phyloP scores from a whole-genome alignment of 306 rosid species.

The Ormosia semicastrata region DNA sequence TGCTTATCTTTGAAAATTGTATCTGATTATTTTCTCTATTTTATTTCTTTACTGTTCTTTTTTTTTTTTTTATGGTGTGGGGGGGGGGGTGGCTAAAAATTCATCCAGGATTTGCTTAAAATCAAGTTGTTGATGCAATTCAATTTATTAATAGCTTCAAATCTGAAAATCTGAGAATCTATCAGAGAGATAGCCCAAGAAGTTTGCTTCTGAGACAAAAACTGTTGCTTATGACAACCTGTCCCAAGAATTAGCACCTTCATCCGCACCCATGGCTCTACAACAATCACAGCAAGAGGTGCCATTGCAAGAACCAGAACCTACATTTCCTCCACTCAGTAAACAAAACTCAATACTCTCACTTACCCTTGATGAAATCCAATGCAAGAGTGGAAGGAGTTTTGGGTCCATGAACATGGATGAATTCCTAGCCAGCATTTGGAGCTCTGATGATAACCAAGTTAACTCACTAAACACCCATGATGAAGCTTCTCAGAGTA shows the following conservation, averaged over 20 bases:
- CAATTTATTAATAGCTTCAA: neutral
- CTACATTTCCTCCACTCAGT: slow-evolving; percentile 11
- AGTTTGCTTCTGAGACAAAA: slow-evolving; percentile 4
- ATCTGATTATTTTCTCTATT: neutral
- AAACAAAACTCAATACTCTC: slow-evolving; percentile 44
- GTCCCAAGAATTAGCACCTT: neutral
- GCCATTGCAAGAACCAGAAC: slow-evolving; percentile 22
- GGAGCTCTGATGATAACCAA: slow-evolving; percentile 52
- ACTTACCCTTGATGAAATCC: slow-evolving; percentile 57
- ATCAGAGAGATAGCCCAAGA: neutral
- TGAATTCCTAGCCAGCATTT: slow-evolving; percentile 66
- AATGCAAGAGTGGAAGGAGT: slow-evolving; percentile 50
- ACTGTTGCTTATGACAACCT: neutral
- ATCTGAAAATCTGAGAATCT: neutral
- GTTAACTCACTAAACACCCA: neutral
- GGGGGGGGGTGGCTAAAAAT: neutral
- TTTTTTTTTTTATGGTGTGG: neutral
- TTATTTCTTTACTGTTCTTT: too few species aligned
- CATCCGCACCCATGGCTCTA: slow-evolving; percentile 1
- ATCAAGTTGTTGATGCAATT: neutral
- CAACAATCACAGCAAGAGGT: slow-evolving; percentile 28
- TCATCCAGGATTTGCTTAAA: neutral
- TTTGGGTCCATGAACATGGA: slow-evolving; percentile 74
- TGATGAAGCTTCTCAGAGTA: slow-evolving; percentile 10
- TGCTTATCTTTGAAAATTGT: neutral